These are phyloP conservation scores for Termitomyces sp. DNA, from an alignment of 768 basidiomycete genomes.

Conservation along the genomic window DNA sequence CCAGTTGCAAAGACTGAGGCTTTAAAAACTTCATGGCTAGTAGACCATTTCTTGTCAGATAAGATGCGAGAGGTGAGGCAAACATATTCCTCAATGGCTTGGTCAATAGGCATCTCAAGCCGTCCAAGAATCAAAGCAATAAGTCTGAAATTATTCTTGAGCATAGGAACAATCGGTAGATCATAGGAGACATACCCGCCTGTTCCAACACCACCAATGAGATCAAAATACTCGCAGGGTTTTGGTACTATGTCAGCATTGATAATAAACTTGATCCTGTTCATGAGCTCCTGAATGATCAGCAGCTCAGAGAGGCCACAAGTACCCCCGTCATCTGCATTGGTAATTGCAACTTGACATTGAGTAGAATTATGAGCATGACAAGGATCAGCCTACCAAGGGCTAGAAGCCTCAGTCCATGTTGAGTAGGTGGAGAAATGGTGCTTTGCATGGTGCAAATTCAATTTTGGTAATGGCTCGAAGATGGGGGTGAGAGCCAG, in stretches of 20 bases:
- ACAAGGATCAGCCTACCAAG: not conserved
- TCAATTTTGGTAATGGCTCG: too few species aligned
- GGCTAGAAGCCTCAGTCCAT: not conserved
- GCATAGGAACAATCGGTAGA: not conserved
- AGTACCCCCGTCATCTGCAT: not conserved
- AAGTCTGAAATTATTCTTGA: not conserved
- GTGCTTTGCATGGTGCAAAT: too few species aligned
- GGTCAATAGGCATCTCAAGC: not conserved
- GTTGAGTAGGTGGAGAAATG: too few species aligned
- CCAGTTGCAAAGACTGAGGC: not conserved
- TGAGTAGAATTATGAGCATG: not conserved
- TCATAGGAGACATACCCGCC: not conserved
- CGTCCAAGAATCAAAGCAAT: slow-evolving; percentile 1
- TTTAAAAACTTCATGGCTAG: slow-evolving; percentile 2
- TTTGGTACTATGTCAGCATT: not conserved
- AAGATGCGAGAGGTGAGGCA: not conserved
- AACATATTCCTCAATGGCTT: not conserved
- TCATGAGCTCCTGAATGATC: not conserved
- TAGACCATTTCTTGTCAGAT: not conserved
- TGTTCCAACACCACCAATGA: not conserved
- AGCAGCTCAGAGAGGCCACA: not conserved
- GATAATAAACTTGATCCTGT: not conserved
- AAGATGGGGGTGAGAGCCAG: too few species aligned
- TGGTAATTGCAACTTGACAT: not conserved
- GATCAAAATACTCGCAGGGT: not conserved